A percentile compares a stretch with the other conserved stretches of the same genome.
Conservation (phyloP, 2,329 filamentous ascomycete species). For the Exophiala spinifera region DNA sequence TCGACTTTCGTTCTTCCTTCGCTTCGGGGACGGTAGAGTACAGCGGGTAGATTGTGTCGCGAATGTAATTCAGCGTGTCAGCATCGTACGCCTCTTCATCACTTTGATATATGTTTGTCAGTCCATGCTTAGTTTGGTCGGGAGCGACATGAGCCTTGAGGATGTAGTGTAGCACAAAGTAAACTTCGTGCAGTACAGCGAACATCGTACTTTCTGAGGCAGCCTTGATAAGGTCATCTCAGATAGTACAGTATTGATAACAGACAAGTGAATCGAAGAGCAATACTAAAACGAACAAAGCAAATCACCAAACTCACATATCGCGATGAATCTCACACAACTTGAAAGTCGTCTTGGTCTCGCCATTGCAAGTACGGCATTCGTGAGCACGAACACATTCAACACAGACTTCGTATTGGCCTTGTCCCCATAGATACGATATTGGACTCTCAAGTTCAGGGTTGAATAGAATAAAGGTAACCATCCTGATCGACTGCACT, state of each 20-base stretch:
- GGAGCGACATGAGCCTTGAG: too few relatives aligned
- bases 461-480: slow-evolving; percentile 10
- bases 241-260: not conserved
- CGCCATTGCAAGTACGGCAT: slow-evolving; percentile 16
- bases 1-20: not conserved
- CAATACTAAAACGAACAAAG: not conserved
- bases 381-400: slow-evolving; percentile 18
- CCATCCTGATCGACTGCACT: slow-evolving; percentile 8
- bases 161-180: too few relatives aligned
- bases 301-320: slow-evolving; percentile 7
- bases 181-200: too few relatives aligned
- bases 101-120: not conserved
- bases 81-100: not conserved
- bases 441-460: slow-evolving; percentile 2
- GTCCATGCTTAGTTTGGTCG: too few relatives aligned
- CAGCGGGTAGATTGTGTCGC: slow-evolving; percentile 8
- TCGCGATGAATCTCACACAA: slow-evolving; percentile 14
- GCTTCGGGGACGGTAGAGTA: slow-evolving; percentile 8
- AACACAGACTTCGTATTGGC: slow-evolving; percentile 16
- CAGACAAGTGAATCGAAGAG: not conserved
- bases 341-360: slow-evolving; percentile 15
- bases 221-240: too few relatives aligned
- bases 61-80: slow-evolving; percentile 13
- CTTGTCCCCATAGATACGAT: slow-evolving; percentile 12
- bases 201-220: too few relatives aligned